Evolutionary conservation across 176 grass and related monocot species (phyloP).

Genomic region (Miscanthus lutarioriparius): DNA sequence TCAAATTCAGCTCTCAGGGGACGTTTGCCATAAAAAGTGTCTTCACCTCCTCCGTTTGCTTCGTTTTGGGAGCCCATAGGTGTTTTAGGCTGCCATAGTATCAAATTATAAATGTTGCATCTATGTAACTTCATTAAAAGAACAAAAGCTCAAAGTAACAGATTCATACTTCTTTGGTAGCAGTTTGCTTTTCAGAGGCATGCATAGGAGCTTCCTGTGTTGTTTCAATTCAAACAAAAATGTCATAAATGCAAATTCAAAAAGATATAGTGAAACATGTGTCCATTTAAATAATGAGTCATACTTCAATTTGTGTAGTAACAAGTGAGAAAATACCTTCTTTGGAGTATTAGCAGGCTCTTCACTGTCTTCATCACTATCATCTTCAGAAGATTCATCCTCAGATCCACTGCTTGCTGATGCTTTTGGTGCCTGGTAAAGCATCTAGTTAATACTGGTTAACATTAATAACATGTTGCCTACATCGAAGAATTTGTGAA

Average conservation of each 20-base stretch:
- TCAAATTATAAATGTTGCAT: background rate
- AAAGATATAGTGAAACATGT: background rate
- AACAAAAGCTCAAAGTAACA: conserved; percentile 7
- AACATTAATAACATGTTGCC: no score
- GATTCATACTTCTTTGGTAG: conserved; percentile 47
- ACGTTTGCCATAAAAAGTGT: conserved; percentile 75
- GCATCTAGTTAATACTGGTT: background rate
- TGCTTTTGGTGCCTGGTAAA: conserved; percentile 23
- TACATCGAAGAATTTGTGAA: background rate
- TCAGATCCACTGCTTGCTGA: conserved; percentile 39
- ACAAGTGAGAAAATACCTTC: conserved; percentile 33
- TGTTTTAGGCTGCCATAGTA: conserved; percentile 60
- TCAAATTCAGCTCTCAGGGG: conserved; percentile 39
- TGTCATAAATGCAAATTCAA: background rate
- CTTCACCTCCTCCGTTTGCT: conserved; percentile 24
- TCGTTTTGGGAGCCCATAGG: conserved; percentile 53
- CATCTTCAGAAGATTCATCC: conserved; percentile 45
- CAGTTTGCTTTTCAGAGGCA: conserved; percentile 23
- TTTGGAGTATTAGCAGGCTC: conserved; percentile 48
- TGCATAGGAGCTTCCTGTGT: conserved; percentile 33
- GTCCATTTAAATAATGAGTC: background rate
- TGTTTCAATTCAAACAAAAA: background rate
- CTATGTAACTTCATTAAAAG: background rate
- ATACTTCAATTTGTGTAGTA: background rate
- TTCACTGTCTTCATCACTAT: conserved; percentile 41